phyloP scores from a whole-genome alignment of 495 filamentous ascomycete genomes.

The Cryomyces minteri region DNA sequence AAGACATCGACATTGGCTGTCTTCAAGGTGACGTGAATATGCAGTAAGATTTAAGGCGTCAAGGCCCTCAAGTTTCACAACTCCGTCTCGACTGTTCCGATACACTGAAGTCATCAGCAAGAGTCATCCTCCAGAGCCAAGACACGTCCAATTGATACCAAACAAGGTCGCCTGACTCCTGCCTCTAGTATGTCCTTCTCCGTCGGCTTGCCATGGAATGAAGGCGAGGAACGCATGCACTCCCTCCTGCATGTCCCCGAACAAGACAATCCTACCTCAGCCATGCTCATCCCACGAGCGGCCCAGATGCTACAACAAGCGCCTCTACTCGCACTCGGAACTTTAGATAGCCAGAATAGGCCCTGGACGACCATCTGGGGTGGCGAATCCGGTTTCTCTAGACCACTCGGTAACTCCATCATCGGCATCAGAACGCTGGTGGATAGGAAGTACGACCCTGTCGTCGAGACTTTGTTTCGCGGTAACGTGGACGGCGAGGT shows the following conservation, averaged over 20 bases:
- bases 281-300: conserved; percentile 33
- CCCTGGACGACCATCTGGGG: conserved; percentile 66
- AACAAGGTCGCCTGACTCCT: no score
- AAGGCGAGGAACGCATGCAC: conserved; percentile 19
- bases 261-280: conserved; percentile 40
- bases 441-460: conserved; percentile 42
- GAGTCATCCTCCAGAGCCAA: no score
- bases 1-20: no score
- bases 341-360: conserved; percentile 38
- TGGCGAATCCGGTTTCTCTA: conserved; percentile 46
- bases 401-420: conserved; percentile 33
- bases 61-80: no score
- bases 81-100: no score
- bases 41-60: no score
- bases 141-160: no score
- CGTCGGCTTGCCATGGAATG: no score
- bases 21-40: no score
- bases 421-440: conserved; percentile 41
- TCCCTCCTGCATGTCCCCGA: conserved; percentile 25
- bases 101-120: no score
- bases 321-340: conserved; percentile 51
- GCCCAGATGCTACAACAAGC: conserved; percentile 33
- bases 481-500: conserved; percentile 23
- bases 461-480: conserved; percentile 33
- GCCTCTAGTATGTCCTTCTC: no score